phyloP scores from a whole-genome alignment of 306 rosid genomes.

The Lupinus albus region DNA sequence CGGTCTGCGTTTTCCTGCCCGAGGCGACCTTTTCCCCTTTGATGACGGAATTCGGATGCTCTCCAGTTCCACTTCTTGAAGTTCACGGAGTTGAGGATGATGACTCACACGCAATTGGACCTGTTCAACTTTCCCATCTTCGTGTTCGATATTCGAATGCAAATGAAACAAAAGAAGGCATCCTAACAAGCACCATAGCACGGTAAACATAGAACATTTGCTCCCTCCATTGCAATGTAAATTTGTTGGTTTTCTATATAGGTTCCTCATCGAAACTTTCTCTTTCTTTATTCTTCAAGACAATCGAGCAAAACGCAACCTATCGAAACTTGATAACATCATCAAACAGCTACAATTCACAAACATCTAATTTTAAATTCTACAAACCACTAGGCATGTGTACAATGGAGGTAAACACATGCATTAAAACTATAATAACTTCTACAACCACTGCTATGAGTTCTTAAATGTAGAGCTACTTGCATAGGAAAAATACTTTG shows the following conservation, averaged over 20 bases:
- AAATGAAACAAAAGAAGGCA: conserved; percentile 66
- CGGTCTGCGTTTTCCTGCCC: conserved; percentile 70
- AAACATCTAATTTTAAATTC: conserved; percentile 22
- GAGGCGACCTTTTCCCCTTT: conserved; percentile 78
- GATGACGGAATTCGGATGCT: conserved; percentile 69
- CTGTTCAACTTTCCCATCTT: conserved; percentile 44
- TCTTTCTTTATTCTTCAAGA: conserved; percentile 62
- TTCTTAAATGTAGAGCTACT: too few relatives aligned
- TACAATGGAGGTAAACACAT: too few relatives aligned
- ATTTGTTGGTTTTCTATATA: conserved; percentile 74
- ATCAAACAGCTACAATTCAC: conserved; percentile 51
- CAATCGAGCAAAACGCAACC: conserved; percentile 69
- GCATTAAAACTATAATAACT: too few relatives aligned
- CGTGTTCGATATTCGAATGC: conserved; percentile 50
- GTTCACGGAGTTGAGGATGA: conserved; percentile 66
- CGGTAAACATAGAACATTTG: conserved; percentile 60
- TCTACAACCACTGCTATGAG: too few relatives aligned
- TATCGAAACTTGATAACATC: conserved; percentile 54
- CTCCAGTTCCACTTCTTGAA: conserved; percentile 71
- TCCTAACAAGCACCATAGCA: conserved; percentile 76
- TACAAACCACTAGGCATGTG: not conserved
- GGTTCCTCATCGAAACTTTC: conserved; percentile 79
- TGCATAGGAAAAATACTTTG: too few relatives aligned
- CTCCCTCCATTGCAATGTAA: conserved; percentile 82
- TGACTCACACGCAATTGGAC: conserved; percentile 45